These are phyloP conservation scores for Claviceps maximensis DNA, from an alignment of 2,329 filamentous ascomycete genomes.

Conservation along the genomic window DNA sequence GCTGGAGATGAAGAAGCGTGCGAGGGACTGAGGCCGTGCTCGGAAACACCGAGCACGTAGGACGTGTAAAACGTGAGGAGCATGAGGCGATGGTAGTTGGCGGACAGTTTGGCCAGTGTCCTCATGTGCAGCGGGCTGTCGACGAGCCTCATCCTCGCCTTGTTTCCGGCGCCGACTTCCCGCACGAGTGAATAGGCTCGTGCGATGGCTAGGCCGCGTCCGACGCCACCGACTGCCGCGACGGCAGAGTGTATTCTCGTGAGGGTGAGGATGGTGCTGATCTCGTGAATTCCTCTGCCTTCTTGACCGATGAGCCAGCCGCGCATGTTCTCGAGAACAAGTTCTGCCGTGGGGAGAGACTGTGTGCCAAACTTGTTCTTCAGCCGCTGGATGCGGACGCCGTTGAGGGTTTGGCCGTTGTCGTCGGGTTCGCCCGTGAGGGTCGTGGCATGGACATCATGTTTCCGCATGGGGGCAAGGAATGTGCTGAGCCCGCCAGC, in stretches of 20 bases:
- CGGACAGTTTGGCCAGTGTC: slow-evolving; percentile 41
- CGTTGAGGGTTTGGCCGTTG: slow-evolving; percentile 41
- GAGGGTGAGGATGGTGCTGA: slow-evolving; percentile 55
- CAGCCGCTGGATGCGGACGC: slow-evolving; percentile 52
- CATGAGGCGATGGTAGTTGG: slow-evolving; percentile 42
- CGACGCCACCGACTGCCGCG: slow-evolving; percentile 36
- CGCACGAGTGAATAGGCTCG: slow-evolving; percentile 45
- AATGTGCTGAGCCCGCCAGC: slow-evolving; percentile 44
- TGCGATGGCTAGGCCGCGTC: slow-evolving; percentile 42
- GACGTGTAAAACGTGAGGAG: slow-evolving; percentile 41
- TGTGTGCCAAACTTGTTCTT: slow-evolving; percentile 64
- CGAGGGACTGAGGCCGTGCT: slow-evolving; percentile 22
- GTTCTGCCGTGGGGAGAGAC: slow-evolving; percentile 57
- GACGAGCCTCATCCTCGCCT: slow-evolving; percentile 31
- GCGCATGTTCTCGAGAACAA: slow-evolving; percentile 50
- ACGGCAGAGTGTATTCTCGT: slow-evolving; percentile 47
- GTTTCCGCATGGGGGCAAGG: slow-evolving; percentile 46
- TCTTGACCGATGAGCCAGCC: slow-evolving; percentile 53
- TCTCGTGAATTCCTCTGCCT: slow-evolving; percentile 54
- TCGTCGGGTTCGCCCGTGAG: slow-evolving; percentile 12
- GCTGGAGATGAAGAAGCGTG: slow-evolving; percentile 9
- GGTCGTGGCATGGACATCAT: slow-evolving; percentile 20
- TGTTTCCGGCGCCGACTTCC: slow-evolving; percentile 31
- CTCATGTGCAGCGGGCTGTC: slow-evolving; percentile 44
- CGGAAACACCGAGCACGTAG: slow-evolving; percentile 40